Evolutionary conservation across 331 rosid genomes (phyloP), one percentile per base, ranked within the genome.

Genomic region (Acacia concinna): DNA sequence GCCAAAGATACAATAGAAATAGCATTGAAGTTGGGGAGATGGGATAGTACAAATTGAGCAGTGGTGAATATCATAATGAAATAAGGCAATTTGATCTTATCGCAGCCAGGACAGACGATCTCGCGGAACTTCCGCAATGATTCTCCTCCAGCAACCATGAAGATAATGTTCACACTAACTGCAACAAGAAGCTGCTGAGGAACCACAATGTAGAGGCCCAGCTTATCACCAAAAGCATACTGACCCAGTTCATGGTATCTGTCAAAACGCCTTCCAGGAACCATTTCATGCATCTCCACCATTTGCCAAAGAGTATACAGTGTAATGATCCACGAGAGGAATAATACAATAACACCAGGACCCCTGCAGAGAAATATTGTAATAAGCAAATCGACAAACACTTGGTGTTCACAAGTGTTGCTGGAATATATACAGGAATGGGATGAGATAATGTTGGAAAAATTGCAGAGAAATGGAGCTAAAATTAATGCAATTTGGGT

Each of bases 251-350:
- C 99, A 52, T 93, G 99, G 79, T 95, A 95, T 54, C 99, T 85
- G 62, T 95, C 99, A 68, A 95, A 95, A 17, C 99, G 90, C 68
- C 76, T 93, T 15, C 99, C 99, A 0, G 97, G 99, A 18, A 95
- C 94, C 93, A 91, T 91, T 67, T 95, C 99, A 51, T 95, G 99
- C 99, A 95, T 95, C 81, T 95, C 88, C 51, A 95, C 99, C 99
- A 95, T 95, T 87, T 95, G 99, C 99, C 98, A 95, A 1, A 95
- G 81, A 0, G 99, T 95, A 87, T 96, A 93, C 11, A 96, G 46
- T 25, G 99, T 96, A 59, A 96, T 84, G 75, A 90, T 49, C 99
- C 99, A 96, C 60, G 99, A 93, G 0, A 96, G 79, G 4, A 86
- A 79, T 23, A 96, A 59, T 3, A 93, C 18, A 8, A 56, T 83